Evolutionary conservation across 2,329 filamentous ascomycete genomes (phyloP), one percentile per base, ranked within the genome.

Genomic region (Setomelanomma holmii): DNA sequence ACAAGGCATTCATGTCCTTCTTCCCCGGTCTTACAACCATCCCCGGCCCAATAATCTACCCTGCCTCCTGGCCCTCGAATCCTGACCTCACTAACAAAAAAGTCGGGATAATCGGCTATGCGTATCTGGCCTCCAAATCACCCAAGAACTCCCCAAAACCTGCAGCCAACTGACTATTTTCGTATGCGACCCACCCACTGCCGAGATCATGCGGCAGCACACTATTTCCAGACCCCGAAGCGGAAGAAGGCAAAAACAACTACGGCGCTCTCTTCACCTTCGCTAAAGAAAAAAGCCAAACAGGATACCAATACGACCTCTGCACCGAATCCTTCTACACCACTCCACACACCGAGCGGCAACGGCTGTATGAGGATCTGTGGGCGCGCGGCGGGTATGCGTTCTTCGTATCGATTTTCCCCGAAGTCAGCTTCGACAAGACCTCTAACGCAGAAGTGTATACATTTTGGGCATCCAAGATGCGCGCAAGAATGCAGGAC

Each of bases 391-490:
- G 27, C 27, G 27, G 27, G 27, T 30, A 30, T 30, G 27, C 27
- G 27, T 30, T 30, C 14, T 14, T 30, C 14, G 14, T 14, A 30
- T 30, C 27, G 10, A 30, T 10, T 14, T 30, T 30, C 14, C 27
- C 27, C 27, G 27, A 30, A 2, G 3, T 30, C 10, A 8, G 14
- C 14, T 30, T 30, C 27, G 67, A 75, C 45, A 52, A 59, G 24
- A 66, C 68, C 44, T 69, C 72, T 11, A 78, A 78, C 44, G 61
- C 67, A 10, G 64, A 72, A 38, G 69, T 71, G 1, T 78, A 78
- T 60, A 66, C 75, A 23, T 78, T 75, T 63, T 78, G 76, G 76
- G 68, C 64, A 8, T 69, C 72, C 53, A 72, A 73, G 50, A 67
- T 69, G 6, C 67, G 68, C 11, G 56, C 61, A 5, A 67, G 76